phyloP scores from a whole-genome alignment of 2,329 filamentous ascomycete species.

The Stagonosporopsis vannaccii region DNA sequence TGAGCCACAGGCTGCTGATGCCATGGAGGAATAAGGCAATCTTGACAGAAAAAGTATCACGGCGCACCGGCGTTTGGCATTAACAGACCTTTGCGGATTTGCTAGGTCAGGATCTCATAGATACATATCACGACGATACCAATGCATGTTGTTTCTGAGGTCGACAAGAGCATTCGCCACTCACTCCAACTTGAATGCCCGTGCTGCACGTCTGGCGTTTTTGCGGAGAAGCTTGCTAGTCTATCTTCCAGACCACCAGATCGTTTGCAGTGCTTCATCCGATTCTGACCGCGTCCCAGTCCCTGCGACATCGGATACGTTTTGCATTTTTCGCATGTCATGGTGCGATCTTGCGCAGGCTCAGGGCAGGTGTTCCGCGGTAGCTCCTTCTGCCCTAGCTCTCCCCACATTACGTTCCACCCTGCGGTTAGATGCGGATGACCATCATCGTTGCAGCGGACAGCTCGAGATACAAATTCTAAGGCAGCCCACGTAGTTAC shows the following conservation, averaged over 20 bases:
- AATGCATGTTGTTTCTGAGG: constrained; percentile 18
- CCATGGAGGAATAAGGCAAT: constrained; percentile 42
- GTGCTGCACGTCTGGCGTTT: background rate
- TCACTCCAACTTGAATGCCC: background rate
- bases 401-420: constrained; percentile 25
- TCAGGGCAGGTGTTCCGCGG: constrained; percentile 14
- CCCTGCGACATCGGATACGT: constrained; percentile 29
- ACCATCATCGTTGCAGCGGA: constrained; percentile 24
- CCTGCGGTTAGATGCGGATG: constrained; percentile 35
- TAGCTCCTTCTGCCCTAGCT: background rate
- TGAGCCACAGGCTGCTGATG: constrained; percentile 50
- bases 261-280: constrained; percentile 13
- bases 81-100: constrained; percentile 10
- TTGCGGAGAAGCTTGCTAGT: constrained; percentile 4
- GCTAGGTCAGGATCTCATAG: constrained; percentile 17
- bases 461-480: constrained; percentile 34
- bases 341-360: constrained; percentile 10
- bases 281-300: constrained; percentile 28
- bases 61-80: constrained; percentile 22
- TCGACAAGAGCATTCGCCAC: background rate
- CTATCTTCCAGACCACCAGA: background rate
- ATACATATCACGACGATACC: constrained; percentile 25
- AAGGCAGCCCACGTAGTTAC: constrained; percentile 9
- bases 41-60: constrained; percentile 1
- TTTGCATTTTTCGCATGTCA: constrained; percentile 7